phyloP scores from a whole-genome alignment of 192 early-diverging fungal species.

The Backusella macrospora region DNA sequence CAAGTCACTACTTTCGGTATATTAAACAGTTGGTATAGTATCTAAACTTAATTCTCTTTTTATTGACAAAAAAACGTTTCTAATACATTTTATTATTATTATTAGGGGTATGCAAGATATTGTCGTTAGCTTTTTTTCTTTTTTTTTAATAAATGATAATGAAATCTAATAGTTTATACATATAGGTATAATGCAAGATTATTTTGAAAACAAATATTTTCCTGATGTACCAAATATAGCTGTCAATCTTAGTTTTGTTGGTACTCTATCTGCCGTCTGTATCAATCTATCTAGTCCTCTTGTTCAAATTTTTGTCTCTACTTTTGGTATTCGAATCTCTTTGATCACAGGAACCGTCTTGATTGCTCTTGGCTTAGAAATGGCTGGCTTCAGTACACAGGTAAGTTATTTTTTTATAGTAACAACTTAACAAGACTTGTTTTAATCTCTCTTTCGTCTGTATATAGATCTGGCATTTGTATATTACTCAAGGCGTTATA shows the following conservation, averaged over 20 bases:
- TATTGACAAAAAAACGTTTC: no score
- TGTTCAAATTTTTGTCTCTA: slow-evolving; percentile 21
- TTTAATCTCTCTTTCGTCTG: no score
- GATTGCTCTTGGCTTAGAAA: slow-evolving; percentile 18
- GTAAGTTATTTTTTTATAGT: no score
- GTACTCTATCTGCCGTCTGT: slow-evolving; percentile 4
- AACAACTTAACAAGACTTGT: no score
- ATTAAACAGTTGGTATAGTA: slow-evolving; percentile 4
- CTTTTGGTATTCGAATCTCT: slow-evolving; percentile 7
- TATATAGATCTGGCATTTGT: slow-evolving; percentile 63
- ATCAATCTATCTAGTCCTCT: slow-evolving; percentile 22
- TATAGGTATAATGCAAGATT: slow-evolving; percentile 36
- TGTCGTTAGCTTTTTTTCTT: no score
- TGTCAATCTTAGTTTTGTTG: slow-evolving; percentile 29
- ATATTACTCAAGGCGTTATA: slow-evolving; percentile 62
- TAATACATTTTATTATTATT: not conserved
- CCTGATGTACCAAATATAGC: slow-evolving; percentile 12
- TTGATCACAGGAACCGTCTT: slow-evolving; percentile 15
- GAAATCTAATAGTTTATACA: not conserved
- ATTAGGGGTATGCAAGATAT: no score
- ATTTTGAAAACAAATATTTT: slow-evolving; percentile 32
- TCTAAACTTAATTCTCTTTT: no score
- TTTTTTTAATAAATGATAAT: no score
- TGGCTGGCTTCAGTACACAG: slow-evolving; percentile 37
- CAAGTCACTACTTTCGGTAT: slow-evolving; percentile 21